Conservation (phyloP, 306 rosid genomes). For the Cyamopsis tetragonoloba region DNA sequence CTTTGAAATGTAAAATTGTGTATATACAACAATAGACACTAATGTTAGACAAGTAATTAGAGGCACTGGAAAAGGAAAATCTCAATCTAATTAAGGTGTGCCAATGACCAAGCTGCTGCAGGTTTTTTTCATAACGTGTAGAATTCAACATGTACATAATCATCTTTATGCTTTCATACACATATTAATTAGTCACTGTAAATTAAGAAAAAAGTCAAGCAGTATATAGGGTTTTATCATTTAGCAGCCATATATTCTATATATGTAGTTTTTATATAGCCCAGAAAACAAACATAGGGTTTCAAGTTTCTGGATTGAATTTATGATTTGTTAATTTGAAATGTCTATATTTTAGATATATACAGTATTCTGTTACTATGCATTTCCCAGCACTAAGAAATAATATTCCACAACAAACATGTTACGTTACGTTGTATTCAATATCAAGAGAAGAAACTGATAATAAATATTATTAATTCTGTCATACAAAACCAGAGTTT, state of each 20-base stretch:
- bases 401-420: not conserved
- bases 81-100: not conserved
- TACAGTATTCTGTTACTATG: constrained; percentile 10
- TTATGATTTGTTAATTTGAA: no score
- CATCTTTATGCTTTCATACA: no score
- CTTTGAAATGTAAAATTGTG: not conserved
- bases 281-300: no score
- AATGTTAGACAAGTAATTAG: not conserved
- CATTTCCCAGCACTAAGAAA: not conserved
- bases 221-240: no score
- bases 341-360: not conserved
- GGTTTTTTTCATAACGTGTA: no score
- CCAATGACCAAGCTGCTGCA: not conserved
- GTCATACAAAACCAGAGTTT: constrained; percentile 18
- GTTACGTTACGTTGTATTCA: no score
- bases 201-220: no score
- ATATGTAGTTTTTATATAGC: no score
- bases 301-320: no score
- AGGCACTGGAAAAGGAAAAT: not conserved
- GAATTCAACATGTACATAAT: not conserved
- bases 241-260: no score
- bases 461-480: no score
- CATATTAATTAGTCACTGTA: no score
- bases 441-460: constrained; percentile 9
- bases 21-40: not conserved